Evolutionary conservation across 176 grass and related monocot species (phyloP), one percentile per base, ranked within the genome.

Genomic region (Ananas comosus): DNA sequence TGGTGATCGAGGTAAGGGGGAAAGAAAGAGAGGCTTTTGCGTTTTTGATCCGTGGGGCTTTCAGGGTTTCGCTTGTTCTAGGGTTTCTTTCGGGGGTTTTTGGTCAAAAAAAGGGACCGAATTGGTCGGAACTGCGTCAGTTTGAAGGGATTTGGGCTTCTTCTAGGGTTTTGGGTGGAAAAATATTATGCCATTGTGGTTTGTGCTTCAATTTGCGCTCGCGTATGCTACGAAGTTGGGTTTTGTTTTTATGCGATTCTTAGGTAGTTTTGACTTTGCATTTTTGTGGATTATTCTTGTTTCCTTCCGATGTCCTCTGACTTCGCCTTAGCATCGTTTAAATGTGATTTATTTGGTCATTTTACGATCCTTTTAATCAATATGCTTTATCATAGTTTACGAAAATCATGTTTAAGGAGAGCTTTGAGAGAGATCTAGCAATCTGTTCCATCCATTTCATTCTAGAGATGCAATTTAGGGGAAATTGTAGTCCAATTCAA

Each of bases 1-100:
- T 77, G 25, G n/a, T 74, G 51, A 80, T 80, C 51, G 21, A 80
- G 83, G 83, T 85, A 71, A 14, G 73, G 11, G 42, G 22, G 22
- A 23, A 23, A 23, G 22, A 12, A 5, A 72, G 50, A 57, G 14
- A 21, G 67, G n/a, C 8, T 67, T 67, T 63, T 72, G 19, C 49
- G 23, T 64, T 18, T 18, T 69, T 25, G 73, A 64, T 29, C 53
- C 19, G 51, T 70, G 14, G 10, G 33, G 33, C 33, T 42, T 64
- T 66, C 7, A 33, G 64, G 16, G 22, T 2, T 66, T 73, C 53
- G 49, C 27, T 13, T 7, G 53, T 65, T 21, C 33, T 13, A 12
- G 65, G 13, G 57, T 12, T 68, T 74, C 33, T 42, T 42, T 42
- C 33, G 33, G 33, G 56, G 17, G 56, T 59, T 59, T 57, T 61